Percentiles rank a stretch among this genome's conserved stretches.
These are phyloP conservation scores for Arthrobotrys iridis DNA, from an alignment of 2,329 filamentous ascomycete genomes.

Conservation along the genomic window DNA sequence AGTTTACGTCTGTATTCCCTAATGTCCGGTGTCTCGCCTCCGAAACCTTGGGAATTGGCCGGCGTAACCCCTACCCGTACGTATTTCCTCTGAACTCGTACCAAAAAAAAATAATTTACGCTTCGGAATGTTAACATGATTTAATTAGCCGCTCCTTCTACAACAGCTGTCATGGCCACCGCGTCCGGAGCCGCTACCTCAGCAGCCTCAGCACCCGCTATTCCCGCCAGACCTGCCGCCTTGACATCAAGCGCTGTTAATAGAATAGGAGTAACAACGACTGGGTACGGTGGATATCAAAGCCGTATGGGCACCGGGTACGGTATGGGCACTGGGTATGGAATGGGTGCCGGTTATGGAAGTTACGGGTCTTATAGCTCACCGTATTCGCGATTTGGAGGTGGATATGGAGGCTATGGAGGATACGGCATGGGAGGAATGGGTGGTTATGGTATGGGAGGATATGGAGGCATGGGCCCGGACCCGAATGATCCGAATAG, in stretches of 20 bases:
- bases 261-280: constrained; percentile 73
- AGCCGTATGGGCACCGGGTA: constrained; percentile 61
- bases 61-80: constrained; percentile 70
- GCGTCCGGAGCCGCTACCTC: constrained; percentile 63
- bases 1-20: constrained; percentile 23
- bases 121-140: constrained; percentile 30
- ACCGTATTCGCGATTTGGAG: constrained; percentile 63
- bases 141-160: constrained; percentile 47
- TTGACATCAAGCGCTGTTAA: constrained; percentile 77
- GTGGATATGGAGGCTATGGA: constrained; percentile 60
- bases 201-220: constrained; percentile 69
- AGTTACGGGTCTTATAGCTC: constrained; percentile 59
- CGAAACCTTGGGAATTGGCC: constrained; percentile 94
- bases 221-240: constrained; percentile 84
- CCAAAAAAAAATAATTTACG: background rate
- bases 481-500: constrained; percentile 90
- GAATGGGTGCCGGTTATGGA: constrained; percentile 60
- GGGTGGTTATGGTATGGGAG: constrained; percentile 63
- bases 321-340: constrained; percentile 58
- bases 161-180: constrained; percentile 60
- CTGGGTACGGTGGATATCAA: constrained; percentile 59
- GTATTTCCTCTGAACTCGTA: constrained; percentile 58
- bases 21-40: constrained; percentile 78
- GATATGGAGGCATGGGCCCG: constrained; percentile 65
- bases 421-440: constrained; percentile 63